Conservation (phyloP, 2,329 filamentous ascomycete genomes). For the Neophaeococcomyces mojaviensis region DNA sequence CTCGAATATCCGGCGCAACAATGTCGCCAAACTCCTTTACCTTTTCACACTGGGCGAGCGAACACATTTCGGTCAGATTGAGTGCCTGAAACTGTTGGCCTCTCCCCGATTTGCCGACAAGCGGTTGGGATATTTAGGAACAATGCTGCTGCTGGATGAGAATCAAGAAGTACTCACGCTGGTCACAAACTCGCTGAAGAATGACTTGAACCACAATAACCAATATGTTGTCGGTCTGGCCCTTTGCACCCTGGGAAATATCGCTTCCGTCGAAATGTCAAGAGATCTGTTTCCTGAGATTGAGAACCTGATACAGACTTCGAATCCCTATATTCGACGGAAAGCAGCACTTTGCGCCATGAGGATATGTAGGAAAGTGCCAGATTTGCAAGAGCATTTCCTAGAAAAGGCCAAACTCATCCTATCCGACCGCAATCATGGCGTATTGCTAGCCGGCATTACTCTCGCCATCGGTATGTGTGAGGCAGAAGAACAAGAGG, state of each 20-base stretch:
- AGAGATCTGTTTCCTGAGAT: slow-evolving; percentile 94
- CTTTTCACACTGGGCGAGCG: slow-evolving; percentile 95
- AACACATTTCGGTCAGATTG: slow-evolving; percentile 98
- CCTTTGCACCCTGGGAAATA: slow-evolving; percentile 92
- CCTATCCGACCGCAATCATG: slow-evolving; percentile 88
- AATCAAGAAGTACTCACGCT: slow-evolving; percentile 97
- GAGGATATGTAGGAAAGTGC: slow-evolving; percentile 96
- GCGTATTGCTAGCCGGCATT: slow-evolving; percentile 84
- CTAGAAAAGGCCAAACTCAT: slow-evolving; percentile 85
- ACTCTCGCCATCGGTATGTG: slow-evolving; percentile 88
- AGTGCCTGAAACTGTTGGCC: slow-evolving; percentile 94
- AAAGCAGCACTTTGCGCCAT: slow-evolving; percentile 98
- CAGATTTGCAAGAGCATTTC: slow-evolving; percentile 95
- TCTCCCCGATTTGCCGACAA: slow-evolving; percentile 98
- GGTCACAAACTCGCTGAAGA: slow-evolving; percentile 96
- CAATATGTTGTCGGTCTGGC: slow-evolving; percentile 97
- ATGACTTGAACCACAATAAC: slow-evolving; percentile 94
- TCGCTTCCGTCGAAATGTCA: slow-evolving; percentile 96
- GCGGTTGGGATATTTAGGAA: slow-evolving; percentile 87
- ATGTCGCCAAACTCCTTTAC: slow-evolving; percentile 96
- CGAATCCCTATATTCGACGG: slow-evolving; percentile 95
- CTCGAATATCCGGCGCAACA: slow-evolving; percentile 89
- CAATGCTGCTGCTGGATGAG: slow-evolving; percentile 91
- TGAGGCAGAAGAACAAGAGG: slow-evolving; percentile 88
- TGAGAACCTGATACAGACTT: slow-evolving; percentile 80